Evolutionary conservation across 2,329 filamentous ascomycete species (phyloP).

Genomic region (Nectriaceae sp.): DNA sequence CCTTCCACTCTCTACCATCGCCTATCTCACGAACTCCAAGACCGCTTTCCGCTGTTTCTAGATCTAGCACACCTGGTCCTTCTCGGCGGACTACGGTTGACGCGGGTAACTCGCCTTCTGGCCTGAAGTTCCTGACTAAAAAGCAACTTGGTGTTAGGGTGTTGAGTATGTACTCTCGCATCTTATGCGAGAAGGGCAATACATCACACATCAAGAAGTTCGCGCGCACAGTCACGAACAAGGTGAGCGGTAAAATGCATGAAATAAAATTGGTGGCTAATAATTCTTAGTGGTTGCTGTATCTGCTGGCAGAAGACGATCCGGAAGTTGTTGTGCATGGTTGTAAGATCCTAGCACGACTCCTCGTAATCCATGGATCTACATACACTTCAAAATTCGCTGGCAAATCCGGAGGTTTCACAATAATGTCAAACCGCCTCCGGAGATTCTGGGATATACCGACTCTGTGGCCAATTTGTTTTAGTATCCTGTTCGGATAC

Average conservation of each 20-base stretch:
- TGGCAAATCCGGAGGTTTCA: constrained; percentile 81
- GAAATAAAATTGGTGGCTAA: constrained; percentile 12
- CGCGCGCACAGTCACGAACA: constrained; percentile 91
- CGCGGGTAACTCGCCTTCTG: constrained; percentile 30
- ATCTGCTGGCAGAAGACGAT: constrained; percentile 85
- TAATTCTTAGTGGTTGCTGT: constrained; percentile 74
- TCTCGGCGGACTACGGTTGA: constrained; percentile 42
- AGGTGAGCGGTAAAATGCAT: constrained; percentile 53
- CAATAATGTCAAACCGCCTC: constrained; percentile 78
- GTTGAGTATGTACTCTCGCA: constrained; percentile 73
- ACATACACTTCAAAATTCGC: constrained; percentile 84
- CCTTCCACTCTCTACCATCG: constrained; percentile 64
- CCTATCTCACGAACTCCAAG: constrained; percentile 56
- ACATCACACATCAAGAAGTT: constrained; percentile 78
- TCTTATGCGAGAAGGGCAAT: constrained; percentile 75
- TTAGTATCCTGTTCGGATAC: constrained; percentile 83
- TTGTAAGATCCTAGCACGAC: constrained; percentile 78
- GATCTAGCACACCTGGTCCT: constrained; percentile 43
- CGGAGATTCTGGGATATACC: constrained; percentile 88
- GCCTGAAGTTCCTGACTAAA: constrained; percentile 53
- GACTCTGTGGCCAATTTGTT: constrained; percentile 82
- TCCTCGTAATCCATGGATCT: constrained; percentile 80
- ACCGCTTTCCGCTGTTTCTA: constrained; percentile 39
- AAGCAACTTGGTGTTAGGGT: constrained; percentile 74
- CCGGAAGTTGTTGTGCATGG: constrained; percentile 80